Base-by-base conservation (phyloP, 177 flowering plant species). In the Vitis hybrid region DNA sequence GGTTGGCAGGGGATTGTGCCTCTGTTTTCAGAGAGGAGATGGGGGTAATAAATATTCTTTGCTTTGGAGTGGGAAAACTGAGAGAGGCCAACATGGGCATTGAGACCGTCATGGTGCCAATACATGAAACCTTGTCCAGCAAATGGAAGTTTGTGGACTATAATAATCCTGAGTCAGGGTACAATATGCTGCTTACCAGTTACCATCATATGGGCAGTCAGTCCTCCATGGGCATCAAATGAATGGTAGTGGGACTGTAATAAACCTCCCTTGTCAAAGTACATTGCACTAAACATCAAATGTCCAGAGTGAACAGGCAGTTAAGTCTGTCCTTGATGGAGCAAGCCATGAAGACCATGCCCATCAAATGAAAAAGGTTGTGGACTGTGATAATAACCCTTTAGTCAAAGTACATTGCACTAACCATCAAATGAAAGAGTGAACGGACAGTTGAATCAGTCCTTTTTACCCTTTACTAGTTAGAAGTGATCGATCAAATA, bases 11-110 rank as follows among this genome's bases (percentile, higher is more conserved):
- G 61, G 62, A 70, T 62, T 39, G 16, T 64, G 64, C 68, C 73
- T 67, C 59, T 66, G 33, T 59, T 71, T 68, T 58, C 67, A 69
- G 69, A 60, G 65, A 55, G 57, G 64, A 39, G 45, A 33, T 71
- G 68, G 59, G 67, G 63, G 50, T 66, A 73, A 66, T 70, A 14
- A 66, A 73, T 65, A 62, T 31, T 51, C 55, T 22, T 19, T 61
- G 66, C 53, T 62, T 68, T 58, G 71, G 56, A 50, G 48, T 58
- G 16, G 45, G 52, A 39, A 68, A 68, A 33, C 51, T 13, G 16
- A 26, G 58, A 57, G 52, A 57, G 58, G 70, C 19, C 66, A 66
- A 22, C 29, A 45, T 29, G 62, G 66, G 56, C 70, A 56, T 51
- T 62, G 10, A 61, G 29, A 45, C 21, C 10, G 31, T 22, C 18